A percentile compares a stretch with the other conserved stretches of the same genome.
Conservation (phyloP, 129 eudicot genomes). For the Artemisia tridentata region DNA sequence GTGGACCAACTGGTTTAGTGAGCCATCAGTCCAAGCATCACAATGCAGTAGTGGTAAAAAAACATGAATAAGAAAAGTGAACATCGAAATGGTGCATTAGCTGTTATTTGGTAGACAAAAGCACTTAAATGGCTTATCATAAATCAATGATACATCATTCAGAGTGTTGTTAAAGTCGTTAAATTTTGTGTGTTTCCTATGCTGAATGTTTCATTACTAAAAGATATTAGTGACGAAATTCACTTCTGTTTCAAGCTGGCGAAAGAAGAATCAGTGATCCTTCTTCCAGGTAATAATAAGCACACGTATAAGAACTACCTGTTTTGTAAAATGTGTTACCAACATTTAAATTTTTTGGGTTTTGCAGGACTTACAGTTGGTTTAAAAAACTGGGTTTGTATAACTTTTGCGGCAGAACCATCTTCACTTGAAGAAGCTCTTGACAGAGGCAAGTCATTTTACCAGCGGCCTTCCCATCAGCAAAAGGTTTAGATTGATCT, state of each 20-base stretch:
- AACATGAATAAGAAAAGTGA: no score
- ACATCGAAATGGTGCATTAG: no score
- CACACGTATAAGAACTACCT: neutral
- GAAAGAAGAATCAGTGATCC: conserved; percentile 82
- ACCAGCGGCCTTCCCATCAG: conserved; percentile 49
- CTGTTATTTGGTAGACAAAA: no score
- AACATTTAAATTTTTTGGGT: neutral
- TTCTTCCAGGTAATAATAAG: conserved; percentile 72
- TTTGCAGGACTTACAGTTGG: conserved; percentile 84
- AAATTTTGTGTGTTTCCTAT: neutral
- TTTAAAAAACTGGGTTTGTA: conserved; percentile 72
- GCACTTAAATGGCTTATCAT: no score
- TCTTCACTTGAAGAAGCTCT: conserved; percentile 72
- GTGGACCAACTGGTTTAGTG: no score
- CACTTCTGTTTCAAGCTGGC: conserved; percentile 95
- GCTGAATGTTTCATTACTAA: conserved; percentile 53
- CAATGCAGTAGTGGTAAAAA: no score
- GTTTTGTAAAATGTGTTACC: neutral
- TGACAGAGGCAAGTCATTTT: conserved; percentile 57
- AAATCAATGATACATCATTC: neutral
- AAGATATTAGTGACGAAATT: conserved; percentile 74
- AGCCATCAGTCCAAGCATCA: no score
- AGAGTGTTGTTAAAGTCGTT: neutral
- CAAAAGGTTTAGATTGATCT: conserved; percentile 7
- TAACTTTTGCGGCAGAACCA: conserved; percentile 89